These are phyloP conservation scores for Entomortierella beljakovae DNA, from an alignment of 192 early-diverging fungal genomes.

Conservation along the genomic window DNA sequence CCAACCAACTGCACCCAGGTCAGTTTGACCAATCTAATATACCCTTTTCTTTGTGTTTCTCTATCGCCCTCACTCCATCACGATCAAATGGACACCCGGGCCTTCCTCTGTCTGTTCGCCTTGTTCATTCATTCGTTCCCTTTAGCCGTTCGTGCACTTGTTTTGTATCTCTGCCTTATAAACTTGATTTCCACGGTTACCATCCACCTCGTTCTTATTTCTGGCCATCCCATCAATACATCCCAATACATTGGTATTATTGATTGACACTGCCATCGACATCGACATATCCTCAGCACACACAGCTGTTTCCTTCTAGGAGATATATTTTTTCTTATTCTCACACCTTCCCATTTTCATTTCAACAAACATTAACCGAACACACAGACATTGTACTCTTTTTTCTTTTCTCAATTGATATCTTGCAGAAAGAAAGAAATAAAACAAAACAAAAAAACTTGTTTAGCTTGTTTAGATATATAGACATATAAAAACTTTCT, in stretches of 20 bases:
- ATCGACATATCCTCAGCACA: too few species aligned
- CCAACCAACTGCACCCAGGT: constrained; percentile 2
- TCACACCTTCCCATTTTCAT: too few species aligned
- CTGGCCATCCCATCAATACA: too few species aligned
- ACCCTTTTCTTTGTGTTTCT: not conserved
- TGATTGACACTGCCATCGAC: too few species aligned
- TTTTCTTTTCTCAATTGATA: not conserved
- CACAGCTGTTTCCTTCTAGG: too few species aligned
- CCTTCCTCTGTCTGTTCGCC: not conserved
- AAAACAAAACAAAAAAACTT: not conserved
- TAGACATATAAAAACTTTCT: not conserved
- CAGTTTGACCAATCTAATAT: not conserved
- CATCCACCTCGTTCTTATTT: too few species aligned
- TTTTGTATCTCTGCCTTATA: not conserved
- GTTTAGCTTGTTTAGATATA: not conserved
- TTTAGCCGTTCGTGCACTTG: not conserved
- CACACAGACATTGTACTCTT: too few species aligned
- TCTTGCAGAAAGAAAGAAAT: not conserved
- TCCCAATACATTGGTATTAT: too few species aligned
- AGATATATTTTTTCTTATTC: too few species aligned
- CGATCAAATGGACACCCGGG: not conserved
- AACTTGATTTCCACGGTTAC: too few species aligned
- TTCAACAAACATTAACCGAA: too few species aligned
- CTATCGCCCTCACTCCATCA: not conserved
- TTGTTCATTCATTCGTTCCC: constrained; percentile 3